phyloP scores from a whole-genome alignment of 2,329 filamentous ascomycete species.

The Alternaria sp. region DNA sequence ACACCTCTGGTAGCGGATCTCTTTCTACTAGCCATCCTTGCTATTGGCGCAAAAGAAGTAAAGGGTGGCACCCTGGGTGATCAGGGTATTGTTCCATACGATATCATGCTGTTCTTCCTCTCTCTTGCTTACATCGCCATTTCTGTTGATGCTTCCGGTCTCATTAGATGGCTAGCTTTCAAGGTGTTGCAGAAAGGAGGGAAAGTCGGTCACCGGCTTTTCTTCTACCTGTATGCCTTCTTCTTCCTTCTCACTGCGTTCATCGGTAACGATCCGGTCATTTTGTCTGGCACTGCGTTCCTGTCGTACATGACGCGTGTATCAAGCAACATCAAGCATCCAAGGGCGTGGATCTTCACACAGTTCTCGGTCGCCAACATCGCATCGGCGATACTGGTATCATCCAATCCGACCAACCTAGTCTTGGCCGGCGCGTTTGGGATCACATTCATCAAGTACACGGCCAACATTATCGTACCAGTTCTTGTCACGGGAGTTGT shows the following conservation, averaged over 20 bases:
- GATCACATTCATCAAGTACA: constrained; percentile 76
- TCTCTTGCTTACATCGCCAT: constrained; percentile 78
- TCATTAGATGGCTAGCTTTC: constrained; percentile 74
- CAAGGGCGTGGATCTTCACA: constrained; percentile 74
- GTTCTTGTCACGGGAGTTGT: constrained; percentile 71
- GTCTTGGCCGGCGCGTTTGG: constrained; percentile 75
- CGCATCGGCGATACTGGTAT: constrained; percentile 76
- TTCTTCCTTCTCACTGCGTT: constrained; percentile 72
- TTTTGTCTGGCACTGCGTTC: constrained; percentile 75
- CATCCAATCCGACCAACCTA: constrained; percentile 78
- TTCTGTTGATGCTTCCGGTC: constrained; percentile 76
- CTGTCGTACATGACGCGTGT: constrained; percentile 79
- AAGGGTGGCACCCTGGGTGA: constrained; percentile 71
- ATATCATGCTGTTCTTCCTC: constrained; percentile 78
- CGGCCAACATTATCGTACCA: constrained; percentile 78
- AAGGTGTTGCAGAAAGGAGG: constrained; percentile 73
- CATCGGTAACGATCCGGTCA: constrained; percentile 78
- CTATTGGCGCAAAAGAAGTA: constrained; percentile 71
- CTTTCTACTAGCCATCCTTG: constrained; percentile 72
- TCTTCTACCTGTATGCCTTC: constrained; percentile 76
- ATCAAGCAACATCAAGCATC: constrained; percentile 73
- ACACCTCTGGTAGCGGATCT: constrained; percentile 74
- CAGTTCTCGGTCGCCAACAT: constrained; percentile 78
- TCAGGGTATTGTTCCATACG: constrained; percentile 70
- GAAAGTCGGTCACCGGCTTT: constrained; percentile 69